A percentile compares a stretch with the other conserved stretches of the same genome.
Conservation (phyloP, 345 rosid genomes). For the Stellera chamaejasme region DNA sequence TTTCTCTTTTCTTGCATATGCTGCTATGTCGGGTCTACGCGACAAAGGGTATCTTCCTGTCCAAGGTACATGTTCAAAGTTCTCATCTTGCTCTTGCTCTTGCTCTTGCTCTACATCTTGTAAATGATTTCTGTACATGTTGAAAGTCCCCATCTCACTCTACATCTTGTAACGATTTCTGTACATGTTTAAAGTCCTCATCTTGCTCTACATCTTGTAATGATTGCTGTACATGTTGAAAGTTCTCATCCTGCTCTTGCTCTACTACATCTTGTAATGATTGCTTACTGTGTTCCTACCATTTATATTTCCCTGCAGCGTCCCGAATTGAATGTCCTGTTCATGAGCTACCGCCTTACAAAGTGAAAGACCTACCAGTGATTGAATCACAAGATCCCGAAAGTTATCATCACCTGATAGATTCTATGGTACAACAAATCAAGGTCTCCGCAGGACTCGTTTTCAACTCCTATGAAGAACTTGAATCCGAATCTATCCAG, state of each 20-base stretch:
- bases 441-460: conserved; percentile 40
- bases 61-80: conserved; percentile 18
- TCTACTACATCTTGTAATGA: too few species aligned
- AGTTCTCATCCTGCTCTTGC: too few species aligned
- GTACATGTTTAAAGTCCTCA: too few species aligned
- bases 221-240: too few species aligned
- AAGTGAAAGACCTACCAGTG: conserved; percentile 38
- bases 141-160: too few species aligned
- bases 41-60: conserved; percentile 23
- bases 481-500: conserved; percentile 27
- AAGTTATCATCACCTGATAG: conserved; percentile 4
- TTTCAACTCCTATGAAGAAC: conserved; percentile 45
- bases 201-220: too few species aligned
- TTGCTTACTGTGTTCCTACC: too few species aligned
- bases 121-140: too few species aligned
- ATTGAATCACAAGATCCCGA: conserved; percentile 13
- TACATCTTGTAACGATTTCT: too few species aligned
- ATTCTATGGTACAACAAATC: conserved; percentile 16
- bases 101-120: too few species aligned
- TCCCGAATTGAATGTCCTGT: conserved; percentile 27
- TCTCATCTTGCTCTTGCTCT: too few species aligned
- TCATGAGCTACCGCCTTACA: conserved; percentile 30
- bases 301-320: conserved; percentile 16
- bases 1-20: conserved; percentile 20
- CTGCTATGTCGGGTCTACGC: conserved; percentile 11